These are phyloP conservation scores for Rubia peregrina DNA, from an alignment of 305 asterid species.

Conservation along the genomic window DNA sequence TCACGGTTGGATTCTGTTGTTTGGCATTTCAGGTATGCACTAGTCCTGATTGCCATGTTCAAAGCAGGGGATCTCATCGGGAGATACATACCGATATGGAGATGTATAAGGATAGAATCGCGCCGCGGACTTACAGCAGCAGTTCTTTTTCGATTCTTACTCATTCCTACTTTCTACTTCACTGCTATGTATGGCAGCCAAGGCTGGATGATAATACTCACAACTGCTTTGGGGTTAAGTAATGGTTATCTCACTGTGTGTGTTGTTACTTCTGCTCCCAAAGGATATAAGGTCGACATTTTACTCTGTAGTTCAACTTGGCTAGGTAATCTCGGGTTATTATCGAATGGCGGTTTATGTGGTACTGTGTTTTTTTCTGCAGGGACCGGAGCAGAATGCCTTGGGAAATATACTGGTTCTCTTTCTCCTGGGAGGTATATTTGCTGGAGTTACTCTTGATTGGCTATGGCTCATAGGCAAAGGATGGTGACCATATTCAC, in stretches of 20 bases:
- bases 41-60: constrained; percentile 34
- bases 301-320: neutral
- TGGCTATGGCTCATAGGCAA: constrained; percentile 45
- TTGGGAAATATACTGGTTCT: constrained; percentile 36
- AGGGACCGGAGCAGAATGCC: constrained; percentile 49
- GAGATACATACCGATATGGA: constrained; percentile 29
- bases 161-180: constrained; percentile 39
- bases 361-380: neutral
- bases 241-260: constrained; percentile 40
- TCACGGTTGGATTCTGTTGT: neutral
- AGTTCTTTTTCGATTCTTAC: constrained; percentile 19
- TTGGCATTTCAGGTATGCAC: constrained; percentile 29
- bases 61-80: constrained; percentile 39
- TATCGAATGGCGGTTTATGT: neutral
- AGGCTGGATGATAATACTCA: constrained; percentile 38
- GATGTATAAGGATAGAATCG: constrained; percentile 28
- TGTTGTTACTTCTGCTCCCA: constrained; percentile 37
- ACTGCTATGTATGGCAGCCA: constrained; percentile 35
- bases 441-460: constrained; percentile 38
- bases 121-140: constrained; percentile 24
- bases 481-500: constrained; percentile 29
- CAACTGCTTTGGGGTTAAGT: constrained; percentile 31
- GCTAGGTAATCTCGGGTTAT: neutral
- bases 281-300: constrained; percentile 32
- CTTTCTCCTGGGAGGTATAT: constrained; percentile 40